Evolutionary conservation across 2,329 filamentous ascomycete species (phyloP).

Genomic region (Verticillium tricorpus): DNA sequence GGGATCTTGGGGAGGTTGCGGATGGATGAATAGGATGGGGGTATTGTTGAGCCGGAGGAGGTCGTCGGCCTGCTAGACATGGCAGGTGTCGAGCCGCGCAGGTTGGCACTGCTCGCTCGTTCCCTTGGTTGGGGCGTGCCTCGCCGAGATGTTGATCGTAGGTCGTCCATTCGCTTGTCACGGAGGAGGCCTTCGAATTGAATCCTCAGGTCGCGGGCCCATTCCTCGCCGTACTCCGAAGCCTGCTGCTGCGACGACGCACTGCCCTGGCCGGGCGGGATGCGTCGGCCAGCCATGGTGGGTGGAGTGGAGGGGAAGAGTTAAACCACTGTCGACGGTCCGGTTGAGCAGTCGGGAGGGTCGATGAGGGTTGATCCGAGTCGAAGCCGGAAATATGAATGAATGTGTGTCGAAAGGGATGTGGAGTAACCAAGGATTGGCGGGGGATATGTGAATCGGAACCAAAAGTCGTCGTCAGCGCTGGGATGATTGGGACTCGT

Average conservation of each 20-base stretch:
- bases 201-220: constrained; percentile 73
- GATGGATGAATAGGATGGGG: constrained; percentile 43
- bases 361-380: not conserved
- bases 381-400: not conserved
- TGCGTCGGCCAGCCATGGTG: constrained; percentile 34
- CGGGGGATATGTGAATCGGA: not conserved
- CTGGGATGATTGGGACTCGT: constrained; percentile 2
- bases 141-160: constrained; percentile 51
- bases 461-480: constrained; percentile 8
- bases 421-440: not conserved
- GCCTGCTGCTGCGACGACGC: constrained; percentile 14
- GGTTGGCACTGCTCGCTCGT: constrained; percentile 44
- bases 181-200: constrained; percentile 85
- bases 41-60: constrained; percentile 38
- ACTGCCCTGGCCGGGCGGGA: constrained; percentile 22
- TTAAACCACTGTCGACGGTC: not conserved
- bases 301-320: not conserved
- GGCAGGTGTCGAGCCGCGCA: constrained; percentile 33
- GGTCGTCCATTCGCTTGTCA: constrained; percentile 80
- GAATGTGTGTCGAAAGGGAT: constrained; percentile 4
- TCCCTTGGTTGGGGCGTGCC: constrained; percentile 51
- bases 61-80: constrained; percentile 40
- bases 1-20: constrained; percentile 56
- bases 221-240: constrained; percentile 61
- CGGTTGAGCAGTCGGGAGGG: not conserved